Evolutionary conservation across 192 early-diverging fungal species (phyloP).

Genomic region (Ambispora gerdemannii): DNA sequence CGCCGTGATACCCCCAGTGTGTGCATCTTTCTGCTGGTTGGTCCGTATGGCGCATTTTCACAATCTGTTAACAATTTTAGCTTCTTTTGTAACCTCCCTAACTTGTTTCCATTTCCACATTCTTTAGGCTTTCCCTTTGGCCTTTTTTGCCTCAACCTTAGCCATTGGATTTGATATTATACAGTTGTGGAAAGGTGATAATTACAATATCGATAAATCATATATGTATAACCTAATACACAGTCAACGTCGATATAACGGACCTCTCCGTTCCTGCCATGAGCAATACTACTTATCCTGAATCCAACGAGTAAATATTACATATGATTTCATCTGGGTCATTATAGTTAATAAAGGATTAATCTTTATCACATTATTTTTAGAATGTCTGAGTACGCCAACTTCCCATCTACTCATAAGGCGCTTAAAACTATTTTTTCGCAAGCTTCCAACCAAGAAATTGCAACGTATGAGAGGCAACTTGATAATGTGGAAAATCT

Average conservation of each 20-base stretch:
- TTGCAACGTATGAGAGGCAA: slow-evolving; percentile 11
- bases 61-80: not conserved
- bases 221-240: no score
- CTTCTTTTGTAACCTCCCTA: not conserved
- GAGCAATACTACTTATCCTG: slow-evolving; percentile 5
- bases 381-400: slow-evolving; percentile 16
- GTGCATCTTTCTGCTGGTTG: slow-evolving; percentile 6
- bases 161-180: slow-evolving; percentile 6
- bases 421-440: slow-evolving; percentile 10
- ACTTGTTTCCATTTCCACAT: not conserved
- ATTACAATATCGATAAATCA: slow-evolving; percentile 15
- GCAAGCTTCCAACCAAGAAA: slow-evolving; percentile 7
- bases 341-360: slow-evolving; percentile 15
- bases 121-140: slow-evolving; percentile 14
- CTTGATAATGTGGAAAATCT: slow-evolving; percentile 1
- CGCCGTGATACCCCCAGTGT: not conserved
- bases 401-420: not conserved
- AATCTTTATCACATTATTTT: slow-evolving; percentile 19
- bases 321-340: slow-evolving; percentile 4
- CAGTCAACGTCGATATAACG: no score
- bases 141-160: slow-evolving; percentile 12
- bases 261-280: no score
- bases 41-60: slow-evolving; percentile 3
- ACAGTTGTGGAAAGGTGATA: slow-evolving; percentile 16
- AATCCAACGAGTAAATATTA: slow-evolving; percentile 16